Conservation (phyloP, 495 filamentous ascomycete species). For the Apodospora peruviana region DNA sequence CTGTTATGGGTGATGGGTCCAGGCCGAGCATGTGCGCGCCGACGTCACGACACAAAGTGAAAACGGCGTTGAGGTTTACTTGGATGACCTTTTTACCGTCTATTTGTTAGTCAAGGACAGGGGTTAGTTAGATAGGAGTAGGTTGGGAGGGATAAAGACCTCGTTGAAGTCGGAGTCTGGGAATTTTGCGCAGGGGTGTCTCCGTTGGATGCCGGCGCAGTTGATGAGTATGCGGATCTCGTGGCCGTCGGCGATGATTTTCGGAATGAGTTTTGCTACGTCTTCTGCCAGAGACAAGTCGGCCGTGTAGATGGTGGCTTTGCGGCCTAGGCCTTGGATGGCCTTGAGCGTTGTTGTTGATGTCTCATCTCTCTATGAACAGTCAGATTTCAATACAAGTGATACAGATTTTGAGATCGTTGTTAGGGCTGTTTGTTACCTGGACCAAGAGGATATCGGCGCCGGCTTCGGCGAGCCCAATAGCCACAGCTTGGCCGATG, state of each 20-base stretch:
- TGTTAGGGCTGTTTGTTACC: conserved; percentile 24
- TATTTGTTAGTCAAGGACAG: too few species aligned
- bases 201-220: conserved; percentile 78
- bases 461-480: conserved; percentile 77
- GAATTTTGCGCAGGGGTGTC: conserved; percentile 72
- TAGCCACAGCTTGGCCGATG: conserved; percentile 78
- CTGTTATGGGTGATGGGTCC: conserved; percentile 42
- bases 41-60: conserved; percentile 76
- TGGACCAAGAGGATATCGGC: conserved; percentile 75
- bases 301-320: conserved; percentile 60
- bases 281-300: conserved; percentile 61
- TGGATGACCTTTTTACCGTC: conserved; percentile 79
- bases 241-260: conserved; percentile 53
- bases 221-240: conserved; percentile 71
- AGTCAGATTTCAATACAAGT: too few species aligned
- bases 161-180: conserved; percentile 79
- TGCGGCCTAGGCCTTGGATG: conserved; percentile 61
- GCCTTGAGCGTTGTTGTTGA: conserved; percentile 58
- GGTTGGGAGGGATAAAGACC: conserved; percentile 27
- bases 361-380: conserved; percentile 54
- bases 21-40: conserved; percentile 76
- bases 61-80: conserved; percentile 78
- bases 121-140: too few species aligned
- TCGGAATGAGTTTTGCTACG: conserved; percentile 57
- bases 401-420: too few species aligned